These are phyloP conservation scores for Teratosphaeria epicoccoides DNA, from an alignment of 2,329 filamentous ascomycete species.

Conservation along the genomic window DNA sequence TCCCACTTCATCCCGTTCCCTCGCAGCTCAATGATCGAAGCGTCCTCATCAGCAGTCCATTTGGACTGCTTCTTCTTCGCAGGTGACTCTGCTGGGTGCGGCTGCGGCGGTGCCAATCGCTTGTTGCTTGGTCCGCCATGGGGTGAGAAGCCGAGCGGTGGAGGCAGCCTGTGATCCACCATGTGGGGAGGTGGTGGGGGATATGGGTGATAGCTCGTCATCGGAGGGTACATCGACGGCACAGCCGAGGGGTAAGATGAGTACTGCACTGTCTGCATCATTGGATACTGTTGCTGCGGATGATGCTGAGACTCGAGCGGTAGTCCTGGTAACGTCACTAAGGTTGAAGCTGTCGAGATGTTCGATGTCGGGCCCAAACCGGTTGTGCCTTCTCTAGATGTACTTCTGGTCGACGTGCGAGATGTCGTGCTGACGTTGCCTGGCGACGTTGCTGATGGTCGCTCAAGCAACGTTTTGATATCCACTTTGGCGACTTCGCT, in stretches of 20 bases:
- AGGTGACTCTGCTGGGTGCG: conserved; percentile 49
- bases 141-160: conserved; percentile 26
- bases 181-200: conserved; percentile 14
- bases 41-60: conserved; percentile 88
- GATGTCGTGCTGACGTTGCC: conserved; percentile 35
- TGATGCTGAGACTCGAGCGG: conserved; percentile 10
- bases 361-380: conserved; percentile 13
- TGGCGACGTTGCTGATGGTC: conserved; percentile 55
- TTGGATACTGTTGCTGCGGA: conserved; percentile 11
- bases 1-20: conserved; percentile 97
- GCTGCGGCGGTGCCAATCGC: conserved; percentile 33
- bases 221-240: conserved; percentile 16
- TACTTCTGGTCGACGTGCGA: conserved; percentile 18
- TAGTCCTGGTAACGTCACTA: conserved; percentile 13
- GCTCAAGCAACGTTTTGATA: conserved; percentile 83
- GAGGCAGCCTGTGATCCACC: conserved; percentile 18
- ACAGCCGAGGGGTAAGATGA: conserved; percentile 9
- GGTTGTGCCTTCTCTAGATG: conserved; percentile 14
- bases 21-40: conserved; percentile 83
- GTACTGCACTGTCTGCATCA: conserved; percentile 22
- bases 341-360: conserved; percentile 13
- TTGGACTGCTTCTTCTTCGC: conserved; percentile 95
- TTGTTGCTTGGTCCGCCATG: conserved; percentile 30
- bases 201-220: conserved; percentile 19
- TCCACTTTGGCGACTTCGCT: conserved; percentile 67